Conservation (phyloP, 2,329 filamentous ascomycete genomes). For the Neonectria magnoliae region DNA sequence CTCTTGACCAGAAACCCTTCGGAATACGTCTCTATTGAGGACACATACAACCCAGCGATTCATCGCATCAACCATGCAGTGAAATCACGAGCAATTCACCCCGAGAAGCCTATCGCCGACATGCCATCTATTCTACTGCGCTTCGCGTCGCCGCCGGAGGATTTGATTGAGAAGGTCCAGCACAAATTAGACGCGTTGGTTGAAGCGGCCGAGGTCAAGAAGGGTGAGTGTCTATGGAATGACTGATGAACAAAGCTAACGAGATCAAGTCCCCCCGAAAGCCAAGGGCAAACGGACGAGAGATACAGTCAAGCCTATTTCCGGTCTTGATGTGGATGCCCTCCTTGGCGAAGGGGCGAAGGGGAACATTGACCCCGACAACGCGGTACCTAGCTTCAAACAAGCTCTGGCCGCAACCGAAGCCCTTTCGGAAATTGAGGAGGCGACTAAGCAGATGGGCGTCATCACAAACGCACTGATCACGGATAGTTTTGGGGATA, state of each 20-base stretch:
- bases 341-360: conserved; percentile 71
- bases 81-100: conserved; percentile 81
- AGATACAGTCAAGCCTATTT: conserved; percentile 82
- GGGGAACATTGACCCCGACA: conserved; percentile 65
- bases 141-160: conserved; percentile 77
- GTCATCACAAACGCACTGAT: conserved; percentile 75
- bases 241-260: conserved; percentile 27
- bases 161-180: conserved; percentile 68
- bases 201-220: conserved; percentile 81
- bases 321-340: conserved; percentile 86
- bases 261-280: conserved; percentile 75
- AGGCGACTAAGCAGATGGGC: conserved; percentile 79
- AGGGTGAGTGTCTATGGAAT: conserved; percentile 60
- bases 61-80: conserved; percentile 90
- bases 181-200: conserved; percentile 72
- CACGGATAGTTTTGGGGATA: conserved; percentile 77
- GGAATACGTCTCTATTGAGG: conserved; percentile 82
- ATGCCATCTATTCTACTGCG: conserved; percentile 73
- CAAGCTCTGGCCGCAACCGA: conserved; percentile 73
- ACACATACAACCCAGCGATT: conserved; percentile 85
- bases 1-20: conserved; percentile 49
- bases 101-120: conserved; percentile 70
- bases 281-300: conserved; percentile 76
- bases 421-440: conserved; percentile 69
- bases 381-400: conserved; percentile 91